Evolutionary conservation across 2,329 filamentous ascomycete genomes (phyloP).

Genomic region (Ophiostoma australiae): DNA sequence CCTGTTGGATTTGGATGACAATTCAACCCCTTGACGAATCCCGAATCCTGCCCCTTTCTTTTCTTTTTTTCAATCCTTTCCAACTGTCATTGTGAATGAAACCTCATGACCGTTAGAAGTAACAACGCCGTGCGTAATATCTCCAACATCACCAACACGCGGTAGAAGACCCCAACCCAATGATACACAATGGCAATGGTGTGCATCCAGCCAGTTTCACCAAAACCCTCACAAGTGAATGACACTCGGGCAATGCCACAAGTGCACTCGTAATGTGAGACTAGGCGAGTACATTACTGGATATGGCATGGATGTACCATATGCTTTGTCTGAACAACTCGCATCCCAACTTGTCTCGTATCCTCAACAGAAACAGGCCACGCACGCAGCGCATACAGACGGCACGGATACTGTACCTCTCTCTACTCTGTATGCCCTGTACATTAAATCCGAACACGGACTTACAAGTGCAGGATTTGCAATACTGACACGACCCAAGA

Average conservation of each 20-base stretch:
- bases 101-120: conserved; percentile 8
- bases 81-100: not conserved
- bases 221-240: not conserved
- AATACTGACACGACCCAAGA: not conserved
- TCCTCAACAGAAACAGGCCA: conserved; percentile 8
- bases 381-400: not conserved
- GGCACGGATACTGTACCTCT: not conserved
- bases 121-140: not conserved
- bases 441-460: not conserved
- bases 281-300: not conserved
- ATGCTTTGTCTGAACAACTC: not conserved
- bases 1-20: not conserved
- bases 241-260: not conserved
- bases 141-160: not conserved
- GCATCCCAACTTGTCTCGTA: not conserved
- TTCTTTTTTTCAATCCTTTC: not conserved
- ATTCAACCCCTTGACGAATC: not conserved
- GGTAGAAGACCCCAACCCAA: not conserved
- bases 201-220: not conserved
- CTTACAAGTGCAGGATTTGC: not conserved
- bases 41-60: not conserved
- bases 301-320: not conserved
- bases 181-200: not conserved
- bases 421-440: not conserved
- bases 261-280: too few species aligned